Evolutionary conservation across 1,284 basidiomycete species (phyloP), one percentile per base, ranked within the genome.

Genomic region (Moesziomyces parantarcticus): DNA sequence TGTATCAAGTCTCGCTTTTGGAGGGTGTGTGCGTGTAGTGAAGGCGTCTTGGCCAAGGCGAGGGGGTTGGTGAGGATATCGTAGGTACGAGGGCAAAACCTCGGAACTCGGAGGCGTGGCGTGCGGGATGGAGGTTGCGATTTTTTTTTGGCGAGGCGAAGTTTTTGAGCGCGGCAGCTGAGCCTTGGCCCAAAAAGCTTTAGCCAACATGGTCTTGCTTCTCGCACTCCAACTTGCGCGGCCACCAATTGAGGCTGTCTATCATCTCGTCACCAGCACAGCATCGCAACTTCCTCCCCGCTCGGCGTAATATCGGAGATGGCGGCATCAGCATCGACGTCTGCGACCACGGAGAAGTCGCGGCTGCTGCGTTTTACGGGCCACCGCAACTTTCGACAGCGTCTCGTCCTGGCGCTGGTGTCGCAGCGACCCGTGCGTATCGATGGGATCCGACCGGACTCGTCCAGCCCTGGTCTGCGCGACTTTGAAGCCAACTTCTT

Each of bases 401-500:
- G 96, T 16, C 87, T 99, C 3, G 90, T 95, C 0, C 88, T 99
- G 7, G 92, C 93, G 1, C 87, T 97, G 16, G 87, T 99, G 40
- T 93, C 93, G 42, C 93, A 94, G 53, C 92, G 92, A 73, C 87
- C 92, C 20, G 89, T 97, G 11, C 88, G 90, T 61, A 92, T 99
- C 55, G 92, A 96, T 81, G 90, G 89, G 78, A 97, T 99, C 72
- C 90, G 97, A 16, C 87, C 93, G 0, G 90, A 95, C 52, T 93
- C 97, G 85, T 92, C 94, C 77, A 91, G 97, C 82, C 96, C 97
- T 39, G 97, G 97, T 84, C 86, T 99, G 26, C 87, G 91, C 87
- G 95, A 98, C 83, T 97, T 92, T 84, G 97, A 99, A 86, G 90
- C 97, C 55, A 96, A 92, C 79, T 88, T 98, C 32, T 84, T 99